Conservation (phyloP, 2,329 filamentous ascomycete species). For the Stagonosporopsis tanaceti region DNA sequence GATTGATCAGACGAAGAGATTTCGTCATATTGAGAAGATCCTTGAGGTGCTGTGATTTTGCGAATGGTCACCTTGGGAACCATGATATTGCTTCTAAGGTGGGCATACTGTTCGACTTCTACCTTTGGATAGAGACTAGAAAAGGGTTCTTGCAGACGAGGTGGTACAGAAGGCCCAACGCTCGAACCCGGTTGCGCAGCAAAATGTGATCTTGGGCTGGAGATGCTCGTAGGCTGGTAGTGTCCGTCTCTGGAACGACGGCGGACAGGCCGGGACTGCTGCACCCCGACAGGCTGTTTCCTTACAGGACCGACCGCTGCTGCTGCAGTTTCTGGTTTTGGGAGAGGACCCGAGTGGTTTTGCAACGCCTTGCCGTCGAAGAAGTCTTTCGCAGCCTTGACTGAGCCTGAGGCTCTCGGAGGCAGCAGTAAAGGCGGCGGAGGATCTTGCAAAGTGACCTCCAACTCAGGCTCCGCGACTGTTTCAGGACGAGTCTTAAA, state of each 20-base stretch:
- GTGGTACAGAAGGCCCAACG: slow-evolving; percentile 14
- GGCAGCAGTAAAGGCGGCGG: slow-evolving; percentile 10
- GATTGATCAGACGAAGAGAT: background rate
- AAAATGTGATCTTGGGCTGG: slow-evolving; percentile 2
- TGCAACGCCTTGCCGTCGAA: slow-evolving; percentile 40
- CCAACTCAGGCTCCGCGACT: slow-evolving; percentile 20
- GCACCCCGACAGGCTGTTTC: slow-evolving; percentile 3
- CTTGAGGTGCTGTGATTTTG: slow-evolving; percentile 9
- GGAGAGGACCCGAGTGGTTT: slow-evolving; percentile 18
- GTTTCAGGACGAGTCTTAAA: slow-evolving; percentile 29
- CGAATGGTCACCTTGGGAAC: slow-evolving; percentile 19
- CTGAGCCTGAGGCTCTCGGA: slow-evolving; percentile 27
- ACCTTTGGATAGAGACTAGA: slow-evolving; percentile 19
- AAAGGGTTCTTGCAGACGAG: slow-evolving; percentile 14
- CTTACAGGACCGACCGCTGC: slow-evolving; percentile 8
- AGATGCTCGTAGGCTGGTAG: slow-evolving; percentile 3
- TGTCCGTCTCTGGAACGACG: slow-evolving; percentile 2
- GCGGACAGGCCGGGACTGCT: background rate
- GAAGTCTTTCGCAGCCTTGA: slow-evolving; percentile 37
- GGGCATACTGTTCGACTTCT: slow-evolving; percentile 18
- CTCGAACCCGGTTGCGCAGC: slow-evolving; percentile 3
- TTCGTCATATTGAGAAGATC: background rate
- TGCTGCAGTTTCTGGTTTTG: slow-evolving; percentile 16
- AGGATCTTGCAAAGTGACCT: slow-evolving; percentile 11
- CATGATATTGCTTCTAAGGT: slow-evolving; percentile 9